Evolutionary conservation across 805 yeast species (phyloP).

Genomic region (Kazachstania bromeliacearum): DNA sequence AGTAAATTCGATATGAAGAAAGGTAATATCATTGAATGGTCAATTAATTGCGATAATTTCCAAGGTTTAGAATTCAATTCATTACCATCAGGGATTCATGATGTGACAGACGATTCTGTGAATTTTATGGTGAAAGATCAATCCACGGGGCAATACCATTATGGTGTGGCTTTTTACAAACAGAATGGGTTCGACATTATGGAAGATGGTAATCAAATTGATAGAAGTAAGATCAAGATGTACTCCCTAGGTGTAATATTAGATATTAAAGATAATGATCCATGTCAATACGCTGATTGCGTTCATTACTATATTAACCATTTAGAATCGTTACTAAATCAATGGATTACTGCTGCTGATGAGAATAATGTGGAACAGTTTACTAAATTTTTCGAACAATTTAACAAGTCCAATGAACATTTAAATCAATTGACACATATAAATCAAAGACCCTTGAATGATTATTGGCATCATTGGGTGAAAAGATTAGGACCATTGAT

Average conservation of each 20-base stretch:
- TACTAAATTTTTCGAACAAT: background rate
- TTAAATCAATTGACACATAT: background rate
- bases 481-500: conserved; percentile 27
- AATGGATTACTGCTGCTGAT: conserved; percentile 10
- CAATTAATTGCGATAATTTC: conserved; percentile 16
- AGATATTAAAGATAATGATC: conserved; percentile 12
- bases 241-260: conserved; percentile 55
- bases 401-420: too few species aligned
- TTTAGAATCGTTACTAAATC: conserved; percentile 11
- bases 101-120: conserved; percentile 40
- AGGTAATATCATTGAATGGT: conserved; percentile 26
- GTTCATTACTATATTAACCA: conserved; percentile 8
- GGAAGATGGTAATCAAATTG: conserved; percentile 17
- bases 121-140: conserved; percentile 36
- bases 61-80: conserved; percentile 46
- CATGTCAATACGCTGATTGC: too few species aligned
- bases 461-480: conserved; percentile 13
- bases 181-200: conserved; percentile 33
- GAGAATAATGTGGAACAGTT: background rate
- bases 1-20: conserved; percentile 27
- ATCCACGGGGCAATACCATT: conserved; percentile 14
- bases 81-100: conserved; percentile 63
- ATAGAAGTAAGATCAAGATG: conserved; percentile 44
- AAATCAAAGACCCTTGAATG: conserved; percentile 2
- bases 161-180: conserved; percentile 44